Base-by-base conservation (phyloP, 2,329 filamentous ascomycete species). In the Fusarium sp. region DNA sequence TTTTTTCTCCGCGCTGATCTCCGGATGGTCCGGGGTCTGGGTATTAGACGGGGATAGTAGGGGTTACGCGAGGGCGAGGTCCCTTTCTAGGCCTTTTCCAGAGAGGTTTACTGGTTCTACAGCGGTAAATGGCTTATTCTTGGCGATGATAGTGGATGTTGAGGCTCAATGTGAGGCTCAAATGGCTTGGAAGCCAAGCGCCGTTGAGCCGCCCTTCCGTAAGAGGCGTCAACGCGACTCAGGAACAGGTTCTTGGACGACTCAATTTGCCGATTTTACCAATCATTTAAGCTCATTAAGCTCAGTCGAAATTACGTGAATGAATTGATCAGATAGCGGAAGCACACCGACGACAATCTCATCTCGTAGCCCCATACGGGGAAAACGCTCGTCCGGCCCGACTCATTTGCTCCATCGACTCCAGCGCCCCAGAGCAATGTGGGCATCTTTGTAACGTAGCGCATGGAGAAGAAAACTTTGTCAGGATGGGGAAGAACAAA, bases 341-440 rank as follows among this genome's bases (percentile, higher is more conserved):
- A 48, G 33, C n/a, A 58, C 22, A 39, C 42, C 28, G 28, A 39
- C 31, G 39, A 67, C 41, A 33, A 62, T 68, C 31, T 52, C 48
- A 62, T 28, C 24, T 60, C 31, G n/a, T 14, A 54, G 41, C 54
- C 54, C 54, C 65, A 42, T 68, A 62, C 36, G 63, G 66, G 66
- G 66, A 68, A 68, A 68, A 68, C 63, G 47, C 66, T 68, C 63
- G 63, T 62, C 66, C 66, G 66, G 66, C 54, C 66, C 66, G 66
- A 68, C 15, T 68, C 66, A 68, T 49, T 26, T 61, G 66, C 63
- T 52, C 63, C 66, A 62, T 68, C 20, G 41, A 44, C 39, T 65
- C 35, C 48, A 56, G 41, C 31, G 63, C 49, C 60, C 63, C 65
- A 68, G 65, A 68, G 35, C 38, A 61, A 63, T 60, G 66, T 68